Base-by-base conservation (phyloP, 768 basidiomycete species). In the Boletus fagicola region DNA sequence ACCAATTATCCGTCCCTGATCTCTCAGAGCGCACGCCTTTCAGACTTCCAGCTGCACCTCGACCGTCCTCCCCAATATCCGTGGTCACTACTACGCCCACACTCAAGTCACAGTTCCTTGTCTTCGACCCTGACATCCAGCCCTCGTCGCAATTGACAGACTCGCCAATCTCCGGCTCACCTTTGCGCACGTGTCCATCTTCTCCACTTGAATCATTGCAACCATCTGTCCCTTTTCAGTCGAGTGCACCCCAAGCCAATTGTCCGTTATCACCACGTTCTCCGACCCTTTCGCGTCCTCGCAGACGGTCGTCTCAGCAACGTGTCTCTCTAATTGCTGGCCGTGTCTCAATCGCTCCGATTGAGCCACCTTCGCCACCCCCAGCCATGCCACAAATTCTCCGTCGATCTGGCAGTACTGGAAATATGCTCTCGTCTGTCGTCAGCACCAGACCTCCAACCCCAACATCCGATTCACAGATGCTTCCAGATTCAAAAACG, bases 241-340 rank as follows among this genome's bases (percentile, higher is more conserved):
- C 60, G 33, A 56, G 50, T 53, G 24, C 59, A 22, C 49, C 65
- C 35, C 63, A 65, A 51, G 50, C 60, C 31, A 65, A 67, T 49
- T 71, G 65, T 38, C 64, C 74, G 28, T 63, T 73, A 8, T 68
- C 76, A 26, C 62, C 77, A 42, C 80, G 76, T 56, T 82, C 85
- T 28, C 78, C 85, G 13, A 79, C 83, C 12, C 78, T 80, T 22
- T 79, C 85, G 35, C 85, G 87, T 6, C 80, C 88, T 35, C 82
- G 90, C 18, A 78, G 88, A 49, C 80, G 91, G 53, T 92, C 90
- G 38, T 92, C 91, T 8, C 90, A 92, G 62, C 90, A 91, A 60
- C 83, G 91, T 49, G 87, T 93, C 26, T 92, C 91, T 15, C 78
- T 93, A 40, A 85, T 93, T 53, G 90, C 90, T 3, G 90, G 90